phyloP scores from a whole-genome alignment of 2,329 filamentous ascomycete species.

The Cytospora paraplurivora region DNA sequence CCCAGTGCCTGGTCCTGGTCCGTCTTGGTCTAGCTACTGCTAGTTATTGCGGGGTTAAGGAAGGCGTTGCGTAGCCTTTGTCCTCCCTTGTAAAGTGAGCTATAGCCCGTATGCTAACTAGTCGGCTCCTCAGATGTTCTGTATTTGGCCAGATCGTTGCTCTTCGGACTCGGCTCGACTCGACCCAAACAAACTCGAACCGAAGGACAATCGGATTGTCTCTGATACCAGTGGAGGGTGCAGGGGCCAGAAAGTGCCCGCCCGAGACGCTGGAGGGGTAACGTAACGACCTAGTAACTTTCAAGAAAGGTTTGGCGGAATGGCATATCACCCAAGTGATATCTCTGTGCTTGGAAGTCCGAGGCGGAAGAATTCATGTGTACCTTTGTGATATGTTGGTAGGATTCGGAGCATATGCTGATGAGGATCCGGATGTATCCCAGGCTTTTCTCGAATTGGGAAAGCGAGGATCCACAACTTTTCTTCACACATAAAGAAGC shows the following conservation, averaged over 20 bases:
- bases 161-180: slow-evolving; percentile 4
- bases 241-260: not conserved
- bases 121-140: too few relatives aligned
- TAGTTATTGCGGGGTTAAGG: not conserved
- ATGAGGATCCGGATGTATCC: not conserved
- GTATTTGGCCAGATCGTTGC: not conserved
- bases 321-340: not conserved
- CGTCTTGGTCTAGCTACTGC: slow-evolving; percentile 3
- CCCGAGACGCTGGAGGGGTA: not conserved
- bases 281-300: not conserved
- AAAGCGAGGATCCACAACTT: not conserved
- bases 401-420: not conserved
- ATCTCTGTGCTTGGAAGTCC: not conserved
- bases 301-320: not conserved
- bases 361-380: not conserved
- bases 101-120: not conserved
- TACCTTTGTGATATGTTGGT: not conserved
- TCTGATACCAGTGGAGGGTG: not conserved
- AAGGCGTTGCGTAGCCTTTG: not conserved
- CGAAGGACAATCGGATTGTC: not conserved
- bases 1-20: slow-evolving; percentile 10
- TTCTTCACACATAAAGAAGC: not conserved
- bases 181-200: not conserved
- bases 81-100: not conserved
- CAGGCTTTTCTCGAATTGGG: not conserved